Evolutionary conservation across 257 asterid genomes (phyloP), one percentile per base, ranked within the genome.

Genomic region (Nyctanthes arbortristis): DNA sequence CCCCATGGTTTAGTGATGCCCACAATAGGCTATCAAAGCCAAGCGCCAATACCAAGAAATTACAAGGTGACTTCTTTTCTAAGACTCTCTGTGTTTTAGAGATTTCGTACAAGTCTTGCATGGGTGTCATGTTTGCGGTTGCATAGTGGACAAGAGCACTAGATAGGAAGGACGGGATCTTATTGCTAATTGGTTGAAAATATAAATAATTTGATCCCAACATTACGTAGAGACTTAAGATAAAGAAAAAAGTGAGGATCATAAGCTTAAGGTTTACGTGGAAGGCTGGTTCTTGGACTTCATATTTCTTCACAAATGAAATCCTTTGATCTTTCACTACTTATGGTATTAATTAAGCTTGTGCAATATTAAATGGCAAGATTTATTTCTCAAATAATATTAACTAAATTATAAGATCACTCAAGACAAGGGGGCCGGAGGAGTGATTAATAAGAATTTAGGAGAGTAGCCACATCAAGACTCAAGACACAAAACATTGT

Each of bases 11-110:
- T 43, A 81, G 65, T 24, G 81, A 71, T 5, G 78, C 68, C 85
- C 83, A 78, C 70, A 81, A 13, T 22, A 68, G 74, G 65, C 85
- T 78, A 70, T 81, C 85, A 9, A 20, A 65, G 68, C 85, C 85
- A 0, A 81, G 39, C 12, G 83, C 83, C 29, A 78, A 77, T 34
- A 81, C 77, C 52, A 81, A 18, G 74, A 81, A 78, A 43, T 81
- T 81, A 79, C 85, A 78, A 0, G 85, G 83, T 6, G 85, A 81
- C 39, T 72, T 75, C 47, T 68, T 72, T 61, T 75, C 64, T 2
- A 81, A 77, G 69, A 78, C 66, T 20, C 72, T 54, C 31, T 22
- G 20, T 9, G 86, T 71, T 35, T 65, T 57, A 0, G 77, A 68
- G 36, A 81, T 72, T 75, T 81, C 86, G 0, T 57, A 7, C 45